Percentiles rank a stretch among this genome's conserved stretches.
Evolutionary conservation across 345 rosid species (phyloP).

Genomic region (Adansonia digitata): DNA sequence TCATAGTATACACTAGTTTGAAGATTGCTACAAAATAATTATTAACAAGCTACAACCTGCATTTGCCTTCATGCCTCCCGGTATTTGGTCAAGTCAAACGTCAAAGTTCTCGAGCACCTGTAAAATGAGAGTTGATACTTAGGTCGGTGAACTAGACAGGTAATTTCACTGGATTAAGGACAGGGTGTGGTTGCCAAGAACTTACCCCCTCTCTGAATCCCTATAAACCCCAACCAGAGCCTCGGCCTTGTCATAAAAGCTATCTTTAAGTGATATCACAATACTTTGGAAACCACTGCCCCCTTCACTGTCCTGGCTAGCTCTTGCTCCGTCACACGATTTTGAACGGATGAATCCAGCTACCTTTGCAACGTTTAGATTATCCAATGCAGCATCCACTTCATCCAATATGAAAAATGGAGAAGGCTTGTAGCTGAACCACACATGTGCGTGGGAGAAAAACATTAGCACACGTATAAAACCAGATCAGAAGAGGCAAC

Average conservation of each 20-base stretch:
- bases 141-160: neutral
- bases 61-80: conserved; percentile 42
- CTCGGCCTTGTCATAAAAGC: conserved; percentile 95
- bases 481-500: neutral
- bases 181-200: neutral
- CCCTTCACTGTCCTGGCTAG: conserved; percentile 51
- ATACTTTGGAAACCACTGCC: conserved; percentile 93
- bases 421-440: conserved; percentile 82
- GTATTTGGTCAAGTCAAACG: conserved; percentile 76
- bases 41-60: neutral
- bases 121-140: conserved; percentile 4
- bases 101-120: conserved; percentile 94
- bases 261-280: conserved; percentile 94
- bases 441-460: neutral
- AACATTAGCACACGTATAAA: conserved; percentile 1
- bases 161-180: neutral
- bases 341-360: conserved; percentile 90
- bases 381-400: conserved; percentile 97
- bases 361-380: conserved; percentile 88
- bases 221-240: conserved; percentile 93
- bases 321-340: conserved; percentile 63
- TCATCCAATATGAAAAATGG: conserved; percentile 97
- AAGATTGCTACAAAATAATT: neutral
- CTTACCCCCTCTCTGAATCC: conserved; percentile 70
- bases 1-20: neutral